Percentiles rank a stretch among this genome's conserved stretches.
These are phyloP conservation scores for Linderina pennispora DNA, from an alignment of 192 early-diverging fungal genomes.

Conservation along the genomic window DNA sequence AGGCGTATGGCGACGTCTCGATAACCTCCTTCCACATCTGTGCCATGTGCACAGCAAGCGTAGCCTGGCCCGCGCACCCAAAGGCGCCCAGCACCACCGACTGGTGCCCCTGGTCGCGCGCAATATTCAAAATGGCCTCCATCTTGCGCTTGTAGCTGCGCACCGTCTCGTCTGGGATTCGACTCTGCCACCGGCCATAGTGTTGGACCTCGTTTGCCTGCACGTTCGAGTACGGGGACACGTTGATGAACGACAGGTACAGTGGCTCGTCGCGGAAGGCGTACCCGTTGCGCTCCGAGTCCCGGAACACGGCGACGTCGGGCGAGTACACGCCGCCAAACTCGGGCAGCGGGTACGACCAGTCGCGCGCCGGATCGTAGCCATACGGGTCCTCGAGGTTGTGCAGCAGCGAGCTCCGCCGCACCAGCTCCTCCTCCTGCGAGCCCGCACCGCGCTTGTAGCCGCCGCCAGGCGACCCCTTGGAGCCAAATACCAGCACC, in stretches of 20 bases:
- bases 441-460: constrained; percentile 44
- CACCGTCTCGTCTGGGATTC: constrained; percentile 40
- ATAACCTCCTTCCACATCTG: constrained; percentile 48
- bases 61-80: constrained; percentile 35
- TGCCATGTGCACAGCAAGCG: constrained; percentile 31
- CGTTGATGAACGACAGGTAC: constrained; percentile 42
- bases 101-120: constrained; percentile 45
- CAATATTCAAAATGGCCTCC: constrained; percentile 44
- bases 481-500: constrained; percentile 39
- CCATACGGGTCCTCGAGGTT: constrained; percentile 45
- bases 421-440: constrained; percentile 45
- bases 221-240: constrained; percentile 40
- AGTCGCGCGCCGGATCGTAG: constrained; percentile 33
- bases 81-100: constrained; percentile 42
- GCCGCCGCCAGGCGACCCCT: constrained; percentile 42
- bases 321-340: constrained; percentile 48
- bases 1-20: constrained; percentile 40
- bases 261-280: constrained; percentile 40
- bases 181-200: constrained; percentile 36
- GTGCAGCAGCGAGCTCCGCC: constrained; percentile 40
- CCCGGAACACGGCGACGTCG: constrained; percentile 41
- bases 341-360: constrained; percentile 45
- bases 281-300: constrained; percentile 43
- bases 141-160: constrained; percentile 44
- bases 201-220: constrained; percentile 40